phyloP scores from a whole-genome alignment of 495 filamentous ascomycete genomes.

The Cercophora newfieldiana region DNA sequence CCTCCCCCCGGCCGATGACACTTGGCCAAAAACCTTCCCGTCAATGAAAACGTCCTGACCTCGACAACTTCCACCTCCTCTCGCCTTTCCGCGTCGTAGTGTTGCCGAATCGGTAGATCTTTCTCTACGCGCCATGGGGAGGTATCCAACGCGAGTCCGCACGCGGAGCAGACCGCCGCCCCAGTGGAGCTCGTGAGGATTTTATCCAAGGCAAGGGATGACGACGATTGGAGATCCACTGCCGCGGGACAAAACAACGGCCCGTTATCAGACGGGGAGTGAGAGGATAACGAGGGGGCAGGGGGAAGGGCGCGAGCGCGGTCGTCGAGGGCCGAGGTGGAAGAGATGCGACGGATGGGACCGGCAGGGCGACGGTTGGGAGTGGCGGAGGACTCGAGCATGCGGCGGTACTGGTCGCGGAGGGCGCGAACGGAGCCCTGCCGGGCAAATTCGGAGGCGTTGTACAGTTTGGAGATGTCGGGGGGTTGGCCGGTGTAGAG shows the following conservation, averaged over 20 bases:
- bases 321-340: conserved; percentile 23
- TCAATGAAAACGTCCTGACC: conserved; percentile 30
- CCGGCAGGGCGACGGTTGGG: conserved; percentile 19
- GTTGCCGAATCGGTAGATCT: conserved; percentile 21
- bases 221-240: conserved; percentile 26
- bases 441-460: conserved; percentile 39
- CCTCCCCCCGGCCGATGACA: conserved; percentile 35
- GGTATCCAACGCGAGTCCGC: conserved; percentile 17
- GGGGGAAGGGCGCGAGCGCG: background rate
- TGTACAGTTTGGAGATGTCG: conserved; percentile 32
- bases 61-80: conserved; percentile 23
- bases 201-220: conserved; percentile 4
- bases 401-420: conserved; percentile 38
- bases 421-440: conserved; percentile 37
- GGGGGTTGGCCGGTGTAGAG: conserved; percentile 28
- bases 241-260: conserved; percentile 37
- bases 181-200: background rate
- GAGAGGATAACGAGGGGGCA: background rate
- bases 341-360: conserved; percentile 28
- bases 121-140: conserved; percentile 34
- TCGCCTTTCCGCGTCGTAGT: background rate
- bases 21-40: conserved; percentile 36
- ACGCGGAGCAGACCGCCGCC: conserved; percentile 24
- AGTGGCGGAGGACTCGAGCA: conserved; percentile 23
- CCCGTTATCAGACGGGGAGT: conserved; percentile 6